phyloP scores from a whole-genome alignment of 257 asterid species.

The Scutellaria minor region DNA sequence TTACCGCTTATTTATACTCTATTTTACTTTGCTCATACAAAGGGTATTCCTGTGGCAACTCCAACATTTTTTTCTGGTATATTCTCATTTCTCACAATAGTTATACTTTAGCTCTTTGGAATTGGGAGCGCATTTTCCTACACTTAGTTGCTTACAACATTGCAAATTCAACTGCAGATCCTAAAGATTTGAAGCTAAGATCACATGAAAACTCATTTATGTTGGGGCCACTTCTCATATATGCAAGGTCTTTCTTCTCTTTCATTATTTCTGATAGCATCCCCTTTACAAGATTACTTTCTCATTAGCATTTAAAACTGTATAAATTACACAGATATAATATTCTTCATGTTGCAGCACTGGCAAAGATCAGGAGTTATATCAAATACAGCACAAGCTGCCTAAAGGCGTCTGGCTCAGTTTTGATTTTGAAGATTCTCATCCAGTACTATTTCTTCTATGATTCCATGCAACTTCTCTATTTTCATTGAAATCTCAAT shows the following conservation, averaged over 20 bases:
- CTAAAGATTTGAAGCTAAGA: constrained; percentile 71
- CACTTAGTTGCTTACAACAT: not conserved
- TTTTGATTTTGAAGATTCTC: constrained; percentile 89
- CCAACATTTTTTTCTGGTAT: constrained; percentile 81
- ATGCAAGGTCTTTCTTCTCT: constrained; percentile 62
- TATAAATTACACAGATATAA: constrained; percentile 7
- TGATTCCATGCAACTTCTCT: constrained; percentile 1
- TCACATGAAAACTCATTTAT: constrained; percentile 71
- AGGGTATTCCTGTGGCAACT: constrained; percentile 77
- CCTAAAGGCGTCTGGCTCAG: constrained; percentile 79
- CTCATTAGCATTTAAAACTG: not conserved
- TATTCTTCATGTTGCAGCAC: constrained; percentile 57
- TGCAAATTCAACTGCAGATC: constrained; percentile 55
- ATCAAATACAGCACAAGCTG: constrained; percentile 53
- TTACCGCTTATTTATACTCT: constrained; percentile 80
- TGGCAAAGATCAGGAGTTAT: constrained; percentile 50
- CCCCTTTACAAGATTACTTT: constrained; percentile 4
- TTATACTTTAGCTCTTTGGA: not conserved
- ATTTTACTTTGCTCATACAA: constrained; percentile 75
- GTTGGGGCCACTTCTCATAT: constrained; percentile 81
- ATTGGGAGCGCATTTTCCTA: constrained; percentile 10
- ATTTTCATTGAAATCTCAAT: constrained; percentile 14
- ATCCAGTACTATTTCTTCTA: constrained; percentile 62
- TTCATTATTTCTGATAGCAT: not conserved
- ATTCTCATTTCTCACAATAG: constrained; percentile 5